Evolutionary conservation across 768 basidiomycete species (phyloP), one percentile per base, ranked within the genome.

Genomic region (Tulasnella sp.): DNA sequence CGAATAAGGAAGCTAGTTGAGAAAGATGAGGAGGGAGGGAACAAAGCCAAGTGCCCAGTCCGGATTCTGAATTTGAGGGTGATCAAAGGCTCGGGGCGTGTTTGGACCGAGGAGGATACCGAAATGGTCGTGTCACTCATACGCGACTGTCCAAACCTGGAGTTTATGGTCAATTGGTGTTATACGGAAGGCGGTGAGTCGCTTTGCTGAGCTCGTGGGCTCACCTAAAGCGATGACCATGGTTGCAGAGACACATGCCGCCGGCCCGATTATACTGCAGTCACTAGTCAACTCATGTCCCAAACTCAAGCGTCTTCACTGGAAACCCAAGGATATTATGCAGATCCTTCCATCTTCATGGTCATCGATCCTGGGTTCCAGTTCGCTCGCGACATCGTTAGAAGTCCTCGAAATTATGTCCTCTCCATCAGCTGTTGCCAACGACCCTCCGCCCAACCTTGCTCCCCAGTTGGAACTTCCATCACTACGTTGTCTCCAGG

Each of bases 101-200:
- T 64, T 28, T 64, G 60, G 60, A 64, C 60, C 60, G 60, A 64
- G 60, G 31, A 64, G 60, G 60, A 64, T 64, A 64, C 60, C 60
- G 31, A n/a, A 34, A n/a, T 14, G 24, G 60, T 64, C 18, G 60
- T 64, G 14, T 64, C 60, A 9, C n/a, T 64, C 4, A 28, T 64
- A 28, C 60, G 60, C n/a, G 14, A 22, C 24, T 64, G 60, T 28
- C 60, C 60, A 24, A 64, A 64, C 60, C n/a, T 64, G n/a, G 60
- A 64, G 24, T 9, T 64, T 24, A 9, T 64, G 60, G 24, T 64
- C 9, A 64, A 64, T 34, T 28, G n/a, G 60, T 9, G 14, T 34
- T 64, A 4, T 28, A 24, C 60, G 3, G 31, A 34, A 22, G n/a
- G 60, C 4, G 60, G 60, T 64, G 60, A 14, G 60, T 64, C 24